These are phyloP conservation scores for Fraxinus paxiana DNA, from an alignment of 305 asterid species.

Conservation along the genomic window DNA sequence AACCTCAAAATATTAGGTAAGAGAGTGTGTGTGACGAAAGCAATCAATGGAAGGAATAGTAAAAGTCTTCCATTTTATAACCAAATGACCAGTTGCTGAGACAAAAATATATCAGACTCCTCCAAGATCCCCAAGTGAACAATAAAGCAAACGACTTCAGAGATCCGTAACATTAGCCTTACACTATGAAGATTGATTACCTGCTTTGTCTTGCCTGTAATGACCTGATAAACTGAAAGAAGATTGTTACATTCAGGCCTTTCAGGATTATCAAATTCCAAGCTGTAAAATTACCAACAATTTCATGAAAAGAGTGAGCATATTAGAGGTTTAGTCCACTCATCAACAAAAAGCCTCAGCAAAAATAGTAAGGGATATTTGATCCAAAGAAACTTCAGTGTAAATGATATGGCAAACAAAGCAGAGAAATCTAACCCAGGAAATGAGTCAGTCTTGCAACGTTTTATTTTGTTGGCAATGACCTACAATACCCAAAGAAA, in stretches of 20 bases:
- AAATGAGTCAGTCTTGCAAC: slow-evolving; percentile 95
- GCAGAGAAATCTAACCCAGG: slow-evolving; percentile 50
- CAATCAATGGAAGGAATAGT: neutral
- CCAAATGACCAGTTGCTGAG: neutral
- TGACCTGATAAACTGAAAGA: slow-evolving; percentile 83
- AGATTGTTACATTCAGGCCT: slow-evolving; percentile 97
- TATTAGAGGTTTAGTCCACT: neutral
- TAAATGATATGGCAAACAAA: neutral
- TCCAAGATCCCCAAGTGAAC: neutral
- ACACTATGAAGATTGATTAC: slow-evolving; percentile 33
- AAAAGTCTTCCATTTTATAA: neutral
- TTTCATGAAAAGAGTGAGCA: neutral
- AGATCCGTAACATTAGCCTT: neutral
- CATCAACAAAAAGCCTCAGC: too few species aligned
- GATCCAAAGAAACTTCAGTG: slow-evolving; percentile 1
- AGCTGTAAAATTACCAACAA: slow-evolving; percentile 40
- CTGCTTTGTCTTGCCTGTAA: slow-evolving; percentile 87
- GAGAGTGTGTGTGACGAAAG: neutral
- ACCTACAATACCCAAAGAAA: slow-evolving; percentile 46
- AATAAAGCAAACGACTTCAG: neutral
- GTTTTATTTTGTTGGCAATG: slow-evolving; percentile 77
- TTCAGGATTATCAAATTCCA: slow-evolving; percentile 86
- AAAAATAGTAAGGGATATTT: slow-evolving; percentile 9
- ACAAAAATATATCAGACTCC: neutral
- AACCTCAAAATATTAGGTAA: neutral